Base-by-base conservation (phyloP, 2,329 filamentous ascomycete genomes). In the Alternaria infectoria region DNA sequence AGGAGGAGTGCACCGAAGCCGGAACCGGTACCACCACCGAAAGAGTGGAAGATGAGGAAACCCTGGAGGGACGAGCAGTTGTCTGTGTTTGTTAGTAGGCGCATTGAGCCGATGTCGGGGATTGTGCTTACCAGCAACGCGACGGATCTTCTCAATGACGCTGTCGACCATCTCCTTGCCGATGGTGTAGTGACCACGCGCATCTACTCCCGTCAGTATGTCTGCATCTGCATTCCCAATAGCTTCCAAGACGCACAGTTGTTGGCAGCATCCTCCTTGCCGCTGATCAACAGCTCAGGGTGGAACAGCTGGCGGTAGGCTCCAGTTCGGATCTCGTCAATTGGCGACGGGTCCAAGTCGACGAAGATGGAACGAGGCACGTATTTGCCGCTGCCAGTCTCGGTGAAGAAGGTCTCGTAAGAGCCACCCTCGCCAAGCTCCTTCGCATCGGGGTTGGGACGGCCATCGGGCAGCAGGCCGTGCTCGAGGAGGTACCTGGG, bases 211-310 rank as follows among this genome's bases (percentile, higher is more conserved):
- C 43, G 59, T 79, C 63, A 78, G 68, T 62, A 54, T 12, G 8
- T n/a, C 17, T 49, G 19, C 6, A 44, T 45, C 17, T 46, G 19
- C 6, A 44, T 45, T n/a, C 7, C 25, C 13, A 15, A 15, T 9
- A 12, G 12, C 40, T 40, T 19, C 21, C n/a, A 10, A 17, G 44
- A 65, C 82, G 57, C 79, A 87, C 85, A 92, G 85, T 92, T 92
- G 84, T 91, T 91, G 82, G 89, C 89, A 62, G 90, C 89, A 86
- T 91, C 90, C 81, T 91, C 90, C 86, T 91, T 91, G 81, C 89
- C 89, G 80, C 87, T 91, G 78, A 91, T 88, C 77, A 91, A 81
- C 72, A 89, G 85, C 84, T 91, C 89, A 49, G 89, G 89, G 82
- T 91, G 89, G 85, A 91, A 91, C 65, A 91, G 86, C 77, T 89